Conservation (phyloP, 1,284 basidiomycete genomes). For the Bondarzewia mesenterica region DNA sequence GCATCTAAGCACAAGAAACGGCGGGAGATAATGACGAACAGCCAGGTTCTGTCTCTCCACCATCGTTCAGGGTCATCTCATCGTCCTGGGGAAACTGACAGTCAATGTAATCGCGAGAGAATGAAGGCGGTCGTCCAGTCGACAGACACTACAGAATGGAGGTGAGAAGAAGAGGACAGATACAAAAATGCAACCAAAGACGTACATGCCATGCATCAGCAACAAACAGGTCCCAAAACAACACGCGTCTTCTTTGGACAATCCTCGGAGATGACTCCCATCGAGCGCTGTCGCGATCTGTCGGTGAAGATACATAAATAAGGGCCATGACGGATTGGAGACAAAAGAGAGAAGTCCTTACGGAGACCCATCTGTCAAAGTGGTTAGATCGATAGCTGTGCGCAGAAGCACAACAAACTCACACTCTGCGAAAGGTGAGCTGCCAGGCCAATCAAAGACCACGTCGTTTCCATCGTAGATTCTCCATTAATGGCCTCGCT, state of each 20-base stretch:
- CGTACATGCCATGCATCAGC: conserved; percentile 29
- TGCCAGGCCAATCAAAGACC: conserved; percentile 18
- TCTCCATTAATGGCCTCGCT: conserved; percentile 13
- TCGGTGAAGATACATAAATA: neutral
- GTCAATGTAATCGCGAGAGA: conserved; percentile 50
- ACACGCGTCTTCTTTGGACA: conserved; percentile 30
- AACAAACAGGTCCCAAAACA: conserved; percentile 37
- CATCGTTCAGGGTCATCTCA: conserved; percentile 18
- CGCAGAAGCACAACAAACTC: conserved; percentile 5
- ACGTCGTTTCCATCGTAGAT: conserved; percentile 18
- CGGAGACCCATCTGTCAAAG: conserved; percentile 20
- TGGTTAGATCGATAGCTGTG: neutral
- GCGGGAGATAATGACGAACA: conserved; percentile 22
- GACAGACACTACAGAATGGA: conserved; percentile 7
- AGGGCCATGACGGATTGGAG: neutral
- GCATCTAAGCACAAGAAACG: conserved; percentile 6
- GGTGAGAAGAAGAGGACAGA: neutral
- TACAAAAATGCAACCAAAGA: conserved; percentile 5
- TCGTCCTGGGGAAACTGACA: conserved; percentile 42
- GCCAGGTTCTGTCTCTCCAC: conserved; percentile 27
- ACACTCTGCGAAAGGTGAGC: conserved; percentile 19
- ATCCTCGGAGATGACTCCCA: conserved; percentile 31
- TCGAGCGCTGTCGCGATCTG: conserved; percentile 35
- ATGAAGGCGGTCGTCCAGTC: conserved; percentile 53
- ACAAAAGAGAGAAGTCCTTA: conserved; percentile 10